Conservation (phyloP, 1,284 basidiomycete genomes). For the Vanrija humicola region DNA sequence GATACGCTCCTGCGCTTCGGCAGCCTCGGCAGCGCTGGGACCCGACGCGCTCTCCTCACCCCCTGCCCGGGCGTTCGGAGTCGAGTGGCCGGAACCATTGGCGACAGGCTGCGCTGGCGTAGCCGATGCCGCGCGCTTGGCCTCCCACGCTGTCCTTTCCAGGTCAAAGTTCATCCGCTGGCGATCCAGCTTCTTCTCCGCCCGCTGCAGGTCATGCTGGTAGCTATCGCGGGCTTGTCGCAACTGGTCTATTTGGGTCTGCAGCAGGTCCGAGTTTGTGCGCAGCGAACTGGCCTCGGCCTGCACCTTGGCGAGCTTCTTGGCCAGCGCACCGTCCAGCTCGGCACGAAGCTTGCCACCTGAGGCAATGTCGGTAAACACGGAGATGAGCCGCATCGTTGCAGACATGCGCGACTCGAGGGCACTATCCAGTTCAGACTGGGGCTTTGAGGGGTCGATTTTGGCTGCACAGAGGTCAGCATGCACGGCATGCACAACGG, state of each 20-base stretch:
- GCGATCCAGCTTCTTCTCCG: slow-evolving; percentile 70
- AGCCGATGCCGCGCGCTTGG: slow-evolving; percentile 8
- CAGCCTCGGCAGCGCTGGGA: background rate
- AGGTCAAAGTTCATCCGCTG: slow-evolving; percentile 60
- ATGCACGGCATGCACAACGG: background rate
- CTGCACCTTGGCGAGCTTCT: slow-evolving; percentile 24
- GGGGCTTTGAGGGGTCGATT: slow-evolving; percentile 23
- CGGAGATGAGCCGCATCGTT: slow-evolving; percentile 30
- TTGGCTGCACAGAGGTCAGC: slow-evolving; percentile 18
- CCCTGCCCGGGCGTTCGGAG: slow-evolving; percentile 52
- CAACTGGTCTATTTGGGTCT: slow-evolving; percentile 57
- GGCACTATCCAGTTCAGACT: slow-evolving; percentile 30
- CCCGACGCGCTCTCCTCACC: background rate
- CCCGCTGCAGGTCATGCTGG: slow-evolving; percentile 58
- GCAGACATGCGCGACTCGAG: slow-evolving; percentile 30
- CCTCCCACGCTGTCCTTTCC: slow-evolving; percentile 51
- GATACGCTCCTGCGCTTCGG: slow-evolving; percentile 21
- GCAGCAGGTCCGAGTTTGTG: slow-evolving; percentile 58
- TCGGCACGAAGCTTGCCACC: slow-evolving; percentile 5
- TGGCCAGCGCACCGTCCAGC: slow-evolving; percentile 2
- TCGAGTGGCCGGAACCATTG: slow-evolving; percentile 44
- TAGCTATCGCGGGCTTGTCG: slow-evolving; percentile 58
- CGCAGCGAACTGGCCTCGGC: slow-evolving; percentile 39
- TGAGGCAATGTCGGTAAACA: slow-evolving; percentile 22
- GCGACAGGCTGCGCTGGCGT: slow-evolving; percentile 55